Conservation (phyloP, 2,329 filamentous ascomycete species). For the Trichoderma atrobrunneum region DNA sequence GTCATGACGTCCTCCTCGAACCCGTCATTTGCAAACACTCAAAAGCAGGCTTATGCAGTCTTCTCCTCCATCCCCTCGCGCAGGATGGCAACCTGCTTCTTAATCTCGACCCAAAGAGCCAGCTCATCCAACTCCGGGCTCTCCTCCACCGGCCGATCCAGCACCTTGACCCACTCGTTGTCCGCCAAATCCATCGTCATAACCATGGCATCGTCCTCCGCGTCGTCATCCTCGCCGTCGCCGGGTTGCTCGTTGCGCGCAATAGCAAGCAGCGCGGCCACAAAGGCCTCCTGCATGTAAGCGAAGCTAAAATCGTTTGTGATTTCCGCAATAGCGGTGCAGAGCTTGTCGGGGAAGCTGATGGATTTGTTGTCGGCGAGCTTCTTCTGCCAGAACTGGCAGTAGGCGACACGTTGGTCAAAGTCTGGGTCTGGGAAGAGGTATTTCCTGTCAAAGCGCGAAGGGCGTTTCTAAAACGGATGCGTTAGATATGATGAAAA, state of each 20-base stretch:
- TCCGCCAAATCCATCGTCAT: slow-evolving; percentile 31
- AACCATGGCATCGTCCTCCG: slow-evolving; percentile 7
- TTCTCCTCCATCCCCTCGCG: slow-evolving; percentile 55
- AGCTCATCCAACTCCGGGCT: slow-evolving; percentile 48
- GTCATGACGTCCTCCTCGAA: not conserved
- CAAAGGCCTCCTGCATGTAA: slow-evolving; percentile 68
- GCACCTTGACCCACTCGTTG: slow-evolving; percentile 40
- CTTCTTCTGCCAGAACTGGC: slow-evolving; percentile 60
- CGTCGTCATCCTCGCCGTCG: slow-evolving; percentile 25
- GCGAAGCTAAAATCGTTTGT: slow-evolving; percentile 67
- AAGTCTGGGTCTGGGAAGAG: slow-evolving; percentile 57
- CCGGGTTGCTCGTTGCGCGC: slow-evolving; percentile 37
- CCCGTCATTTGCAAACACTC: not conserved
- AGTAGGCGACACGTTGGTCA: slow-evolving; percentile 57
- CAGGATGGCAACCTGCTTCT: slow-evolving; percentile 60
- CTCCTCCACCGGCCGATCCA: slow-evolving; percentile 27
- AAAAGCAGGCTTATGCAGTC: not conserved
- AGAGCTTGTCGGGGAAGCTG: slow-evolving; percentile 53
- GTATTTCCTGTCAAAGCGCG: slow-evolving; percentile 66
- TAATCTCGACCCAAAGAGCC: slow-evolving; percentile 59
- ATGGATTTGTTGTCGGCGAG: slow-evolving; percentile 55
- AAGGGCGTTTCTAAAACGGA: slow-evolving; percentile 54
- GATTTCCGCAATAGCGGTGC: slow-evolving; percentile 57
- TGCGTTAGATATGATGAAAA: not conserved
- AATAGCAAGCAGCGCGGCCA: slow-evolving; percentile 59